A percentile compares a stretch with the other conserved stretches of the same genome.
Evolutionary conservation across 1,139 yeast genomes (phyloP).

Genomic region (Starmera stellimalicola): DNA sequence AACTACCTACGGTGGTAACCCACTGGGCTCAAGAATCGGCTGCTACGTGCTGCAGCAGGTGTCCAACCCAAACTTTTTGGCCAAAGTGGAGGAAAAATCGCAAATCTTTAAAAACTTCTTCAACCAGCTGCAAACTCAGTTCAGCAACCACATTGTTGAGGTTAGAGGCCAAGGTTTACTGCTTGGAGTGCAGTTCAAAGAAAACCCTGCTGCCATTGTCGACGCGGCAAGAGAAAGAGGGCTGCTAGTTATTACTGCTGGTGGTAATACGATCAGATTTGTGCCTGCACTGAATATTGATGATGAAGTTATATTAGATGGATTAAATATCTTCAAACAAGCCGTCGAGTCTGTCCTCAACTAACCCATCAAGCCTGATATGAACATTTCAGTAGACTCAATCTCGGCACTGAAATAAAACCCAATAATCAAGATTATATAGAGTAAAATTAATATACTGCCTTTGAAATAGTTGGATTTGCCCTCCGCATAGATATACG

Average conservation of each 20-base stretch:
- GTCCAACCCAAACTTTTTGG: conserved; percentile 49
- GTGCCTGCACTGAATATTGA: conserved; percentile 89
- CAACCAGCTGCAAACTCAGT: conserved; percentile 39
- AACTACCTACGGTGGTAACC: conserved; percentile 96
- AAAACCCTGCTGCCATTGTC: conserved; percentile 60
- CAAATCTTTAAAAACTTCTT: conserved; percentile 43
- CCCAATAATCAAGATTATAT: conserved; percentile 69
- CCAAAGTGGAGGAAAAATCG: conserved; percentile 50
- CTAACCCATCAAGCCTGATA: conserved; percentile 2
- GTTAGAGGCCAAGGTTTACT: conserved; percentile 85
- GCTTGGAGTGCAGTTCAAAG: conserved; percentile 67
- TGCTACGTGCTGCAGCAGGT: conserved; percentile 63
- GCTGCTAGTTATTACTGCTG: conserved; percentile 78
- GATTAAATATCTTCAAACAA: conserved; percentile 54
- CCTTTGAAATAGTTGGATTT: conserved; percentile 96
- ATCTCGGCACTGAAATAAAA: conserved; percentile 56
- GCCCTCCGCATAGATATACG: conserved; percentile 94
- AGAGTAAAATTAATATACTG: conserved; percentile 72
- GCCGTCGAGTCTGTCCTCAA: conserved; percentile 32
- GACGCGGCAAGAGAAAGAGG: conserved; percentile 70
- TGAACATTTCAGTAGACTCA: conserved; percentile 11
- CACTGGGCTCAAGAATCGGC: conserved; percentile 80
- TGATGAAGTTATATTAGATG: conserved; percentile 56
- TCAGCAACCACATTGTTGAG: conserved; percentile 50
- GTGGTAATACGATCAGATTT: conserved; percentile 78